Conservation (phyloP, 2,329 filamentous ascomycete genomes). For the Apiospora kogelbergensis region DNA sequence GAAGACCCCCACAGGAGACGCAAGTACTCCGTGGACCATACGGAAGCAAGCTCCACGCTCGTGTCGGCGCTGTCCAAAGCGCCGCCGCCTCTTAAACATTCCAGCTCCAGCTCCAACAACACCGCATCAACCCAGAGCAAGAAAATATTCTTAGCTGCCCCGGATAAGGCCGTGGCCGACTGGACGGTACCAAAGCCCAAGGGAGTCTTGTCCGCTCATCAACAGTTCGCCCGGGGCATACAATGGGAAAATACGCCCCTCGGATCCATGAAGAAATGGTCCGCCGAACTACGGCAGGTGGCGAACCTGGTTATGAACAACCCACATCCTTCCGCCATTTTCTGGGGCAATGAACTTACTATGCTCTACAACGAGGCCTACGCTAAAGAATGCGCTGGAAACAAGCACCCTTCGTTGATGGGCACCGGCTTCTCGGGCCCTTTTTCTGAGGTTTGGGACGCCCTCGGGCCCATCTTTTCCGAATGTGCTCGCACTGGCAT, state of each 20-base stretch:
- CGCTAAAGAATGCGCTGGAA: slow-evolving; percentile 53
- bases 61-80: background rate
- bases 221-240: slow-evolving; percentile 31
- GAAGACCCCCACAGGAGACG: slow-evolving; percentile 13
- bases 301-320: slow-evolving; percentile 39
- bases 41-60: slow-evolving; percentile 9
- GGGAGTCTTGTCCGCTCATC: slow-evolving; percentile 30
- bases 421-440: slow-evolving; percentile 56
- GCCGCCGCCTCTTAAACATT: background rate
- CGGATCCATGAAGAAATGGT: slow-evolving; percentile 44
- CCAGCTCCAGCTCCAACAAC: slow-evolving; percentile 26
- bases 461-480: slow-evolving; percentile 31
- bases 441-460: slow-evolving; percentile 50
- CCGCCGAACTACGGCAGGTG: slow-evolving; percentile 42
- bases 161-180: slow-evolving; percentile 35
- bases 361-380: slow-evolving; percentile 65
- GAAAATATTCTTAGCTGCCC: slow-evolving; percentile 28
- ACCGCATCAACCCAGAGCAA: slow-evolving; percentile 28
- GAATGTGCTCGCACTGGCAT: slow-evolving; percentile 36
- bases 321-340: slow-evolving; percentile 50
- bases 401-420: slow-evolving; percentile 32
- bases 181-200: slow-evolving; percentile 33
- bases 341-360: slow-evolving; percentile 62
- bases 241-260: slow-evolving; percentile 45
- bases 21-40: background rate